Conservation (phyloP, 768 basidiomycete species). For the Tylopilus felleus region DNA sequence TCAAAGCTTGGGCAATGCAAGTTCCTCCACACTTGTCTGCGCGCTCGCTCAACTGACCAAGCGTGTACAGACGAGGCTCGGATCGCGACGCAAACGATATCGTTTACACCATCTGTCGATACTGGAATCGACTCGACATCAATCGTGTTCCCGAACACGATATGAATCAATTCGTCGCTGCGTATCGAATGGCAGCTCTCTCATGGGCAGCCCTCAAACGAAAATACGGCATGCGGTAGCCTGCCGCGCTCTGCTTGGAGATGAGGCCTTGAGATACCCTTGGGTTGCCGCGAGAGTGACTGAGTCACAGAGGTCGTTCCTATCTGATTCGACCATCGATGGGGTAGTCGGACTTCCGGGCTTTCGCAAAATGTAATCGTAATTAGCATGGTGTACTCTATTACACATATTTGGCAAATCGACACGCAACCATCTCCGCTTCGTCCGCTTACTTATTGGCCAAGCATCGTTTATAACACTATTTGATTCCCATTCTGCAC, state of each 20-base stretch:
- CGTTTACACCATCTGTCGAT: slow-evolving; percentile 61
- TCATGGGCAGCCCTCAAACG: slow-evolving; percentile 74
- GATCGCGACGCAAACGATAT: slow-evolving; percentile 81
- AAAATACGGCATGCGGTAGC: slow-evolving; percentile 60
- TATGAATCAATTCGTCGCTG: slow-evolving; percentile 72
- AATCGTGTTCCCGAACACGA: slow-evolving; percentile 85
- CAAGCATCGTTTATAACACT: slow-evolving; percentile 1
- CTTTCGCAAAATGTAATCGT: slow-evolving; percentile 11
- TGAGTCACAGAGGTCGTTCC: slow-evolving; percentile 14
- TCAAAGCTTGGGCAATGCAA: slow-evolving; percentile 81
- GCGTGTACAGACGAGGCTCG: slow-evolving; percentile 50
- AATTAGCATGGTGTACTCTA: slow-evolving; percentile 21
- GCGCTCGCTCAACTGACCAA: slow-evolving; percentile 16
- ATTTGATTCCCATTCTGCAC: neutral
- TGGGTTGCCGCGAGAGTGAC: neutral
- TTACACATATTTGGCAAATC: slow-evolving; percentile 18
- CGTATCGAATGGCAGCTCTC: slow-evolving; percentile 56
- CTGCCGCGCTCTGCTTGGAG: neutral
- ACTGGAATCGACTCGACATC: slow-evolving; percentile 81
- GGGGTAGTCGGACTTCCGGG: slow-evolving; percentile 8
- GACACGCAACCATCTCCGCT: neutral
- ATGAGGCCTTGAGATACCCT: neutral
- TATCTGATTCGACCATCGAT: slow-evolving; percentile 27
- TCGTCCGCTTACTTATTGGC: neutral
- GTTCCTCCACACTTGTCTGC: slow-evolving; percentile 19